Conservation (phyloP, 148 eudicot genomes). For the Rhododendron molle region DNA sequence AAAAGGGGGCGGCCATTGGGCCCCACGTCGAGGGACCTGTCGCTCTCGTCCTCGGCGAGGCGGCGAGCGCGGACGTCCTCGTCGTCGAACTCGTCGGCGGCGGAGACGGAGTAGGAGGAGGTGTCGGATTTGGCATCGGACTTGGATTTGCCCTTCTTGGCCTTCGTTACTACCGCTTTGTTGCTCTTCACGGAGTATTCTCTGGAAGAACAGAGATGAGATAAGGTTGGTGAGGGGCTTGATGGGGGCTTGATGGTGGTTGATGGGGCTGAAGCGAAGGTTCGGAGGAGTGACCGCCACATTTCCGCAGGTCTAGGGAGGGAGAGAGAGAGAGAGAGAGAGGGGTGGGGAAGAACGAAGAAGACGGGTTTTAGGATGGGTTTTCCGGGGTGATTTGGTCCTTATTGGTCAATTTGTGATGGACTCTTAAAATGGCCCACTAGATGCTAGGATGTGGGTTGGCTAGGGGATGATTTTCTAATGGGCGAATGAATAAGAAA, state of each 20-base stretch:
- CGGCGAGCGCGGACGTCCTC: constrained; percentile 32
- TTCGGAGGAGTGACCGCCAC: constrained; percentile 54
- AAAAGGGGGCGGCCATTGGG: constrained; percentile 69
- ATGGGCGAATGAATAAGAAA: too few relatives aligned
- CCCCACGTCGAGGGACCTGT: constrained; percentile 79
- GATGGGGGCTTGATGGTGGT: constrained; percentile 6
- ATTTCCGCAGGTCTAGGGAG: constrained; percentile 21
- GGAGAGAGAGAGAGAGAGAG: background rate
- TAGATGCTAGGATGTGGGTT: background rate
- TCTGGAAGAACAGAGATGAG: constrained; percentile 21
- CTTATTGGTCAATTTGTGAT: background rate
- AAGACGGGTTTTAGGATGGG: background rate
- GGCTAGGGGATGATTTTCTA: too few relatives aligned
- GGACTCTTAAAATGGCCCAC: background rate
- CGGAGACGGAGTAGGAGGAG: constrained; percentile 23
- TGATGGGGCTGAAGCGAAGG: constrained; percentile 24
- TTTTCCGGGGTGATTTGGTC: background rate
- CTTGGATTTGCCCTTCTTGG: constrained; percentile 25
- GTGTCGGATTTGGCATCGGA: constrained; percentile 19
- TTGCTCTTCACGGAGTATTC: constrained; percentile 37
- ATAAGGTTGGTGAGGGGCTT: background rate
- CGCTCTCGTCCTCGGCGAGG: constrained; percentile 58
- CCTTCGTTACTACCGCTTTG: constrained; percentile 25
- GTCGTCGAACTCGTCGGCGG: constrained; percentile 27
- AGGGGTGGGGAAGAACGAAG: too few relatives aligned